Conservation (phyloP, 192 early-diverging fungal species). For the Rhizophagus prolifer region DNA sequence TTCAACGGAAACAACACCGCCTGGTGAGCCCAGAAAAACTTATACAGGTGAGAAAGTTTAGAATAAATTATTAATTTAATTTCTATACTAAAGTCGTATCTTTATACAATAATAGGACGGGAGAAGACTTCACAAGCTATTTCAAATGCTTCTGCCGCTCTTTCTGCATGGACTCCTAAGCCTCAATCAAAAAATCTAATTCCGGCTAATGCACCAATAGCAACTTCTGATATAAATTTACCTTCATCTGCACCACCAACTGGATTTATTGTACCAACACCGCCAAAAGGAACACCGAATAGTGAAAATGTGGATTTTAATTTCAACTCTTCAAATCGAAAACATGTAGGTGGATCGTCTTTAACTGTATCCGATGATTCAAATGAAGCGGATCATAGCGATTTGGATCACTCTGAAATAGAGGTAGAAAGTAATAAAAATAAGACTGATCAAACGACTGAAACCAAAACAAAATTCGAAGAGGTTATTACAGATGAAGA, state of each 20-base stretch:
- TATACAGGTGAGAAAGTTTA: constrained; percentile 5
- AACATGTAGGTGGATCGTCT: not conserved
- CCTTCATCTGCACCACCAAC: not conserved
- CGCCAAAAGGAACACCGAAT: not conserved
- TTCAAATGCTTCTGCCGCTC: constrained; percentile 2
- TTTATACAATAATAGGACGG: not conserved
- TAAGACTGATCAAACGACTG: not conserved
- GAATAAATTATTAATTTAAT: not conserved
- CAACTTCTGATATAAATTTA: not conserved
- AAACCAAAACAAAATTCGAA: not conserved
- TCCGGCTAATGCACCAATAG: not conserved
- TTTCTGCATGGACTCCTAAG: not conserved
- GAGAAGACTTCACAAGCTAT: constrained; percentile 14
- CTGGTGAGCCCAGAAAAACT: constrained; percentile 6
- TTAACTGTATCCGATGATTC: not conserved
- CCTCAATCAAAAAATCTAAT: not conserved
- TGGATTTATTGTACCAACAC: not conserved
- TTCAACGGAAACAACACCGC: not conserved
- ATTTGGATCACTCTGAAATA: constrained; percentile 5
- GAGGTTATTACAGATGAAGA: not conserved
- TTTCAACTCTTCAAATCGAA: not conserved
- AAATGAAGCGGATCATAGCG: constrained; percentile 22
- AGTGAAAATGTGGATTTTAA: not conserved
- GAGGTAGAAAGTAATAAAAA: not conserved
- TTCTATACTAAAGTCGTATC: not conserved